Percentiles rank a stretch among this genome's conserved stretches.
Conservation (phyloP, 2,329 filamentous ascomycete genomes). For the Beauveria sp. region DNA sequence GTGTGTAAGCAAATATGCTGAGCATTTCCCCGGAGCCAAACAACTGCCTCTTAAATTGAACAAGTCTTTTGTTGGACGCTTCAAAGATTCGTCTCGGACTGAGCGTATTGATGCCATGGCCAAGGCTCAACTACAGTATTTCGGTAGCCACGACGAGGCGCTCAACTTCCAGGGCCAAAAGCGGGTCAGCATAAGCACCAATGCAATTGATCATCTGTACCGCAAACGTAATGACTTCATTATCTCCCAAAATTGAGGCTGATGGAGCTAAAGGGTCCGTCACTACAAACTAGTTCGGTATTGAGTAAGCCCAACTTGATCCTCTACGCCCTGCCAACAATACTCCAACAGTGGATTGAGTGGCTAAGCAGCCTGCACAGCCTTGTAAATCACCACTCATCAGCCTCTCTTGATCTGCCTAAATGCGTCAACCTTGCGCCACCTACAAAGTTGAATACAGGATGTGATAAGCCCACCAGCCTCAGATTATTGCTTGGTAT, state of each 20-base stretch:
- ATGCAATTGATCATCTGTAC: not conserved
- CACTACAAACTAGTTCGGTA: not conserved
- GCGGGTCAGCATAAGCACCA: not conserved
- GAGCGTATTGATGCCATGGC: no score
- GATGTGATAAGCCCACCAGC: not conserved
- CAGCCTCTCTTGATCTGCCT: not conserved
- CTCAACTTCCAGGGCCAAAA: not conserved
- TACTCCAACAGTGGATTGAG: not conserved
- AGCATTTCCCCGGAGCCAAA: no score
- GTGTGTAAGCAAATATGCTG: no score
- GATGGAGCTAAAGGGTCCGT: not conserved
- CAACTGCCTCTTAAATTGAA: no score
- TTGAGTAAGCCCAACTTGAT: not conserved
- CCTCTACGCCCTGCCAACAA: not conserved
- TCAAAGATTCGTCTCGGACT: no score
- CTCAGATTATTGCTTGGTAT: not conserved
- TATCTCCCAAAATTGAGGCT: not conserved
- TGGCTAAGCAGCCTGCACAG: constrained; percentile 1
- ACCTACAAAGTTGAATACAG: not conserved
- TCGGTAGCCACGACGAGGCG: not conserved
- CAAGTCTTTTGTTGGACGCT: no score
- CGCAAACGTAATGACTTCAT: not conserved
- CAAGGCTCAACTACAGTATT: no score
- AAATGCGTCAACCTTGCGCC: not conserved
- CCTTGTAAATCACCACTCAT: not conserved